Base-by-base conservation (phyloP, 2,329 filamentous ascomycete species). In the Epichloe amarillans region DNA sequence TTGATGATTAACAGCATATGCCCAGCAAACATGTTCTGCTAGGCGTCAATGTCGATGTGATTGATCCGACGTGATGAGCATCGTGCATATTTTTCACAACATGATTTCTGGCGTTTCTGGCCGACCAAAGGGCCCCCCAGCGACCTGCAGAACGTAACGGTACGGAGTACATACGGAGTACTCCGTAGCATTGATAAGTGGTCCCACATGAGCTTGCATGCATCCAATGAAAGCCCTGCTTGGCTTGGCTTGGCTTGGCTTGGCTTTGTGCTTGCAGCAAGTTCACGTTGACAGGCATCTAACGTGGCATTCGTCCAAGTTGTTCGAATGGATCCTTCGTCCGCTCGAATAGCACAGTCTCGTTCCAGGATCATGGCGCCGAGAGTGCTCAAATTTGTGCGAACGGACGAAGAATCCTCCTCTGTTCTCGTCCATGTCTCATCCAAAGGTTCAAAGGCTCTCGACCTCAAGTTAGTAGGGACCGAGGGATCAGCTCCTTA, bases 401-500 rank as follows among this genome's bases (percentile, higher is more conserved):
- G 81, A 57, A 75, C 74, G 41, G 76, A 76, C 52, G 66, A 69
- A 51, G 68, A 73, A 44, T 68, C 71, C 45, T 66, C 70, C 15
- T 80, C 76, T 55, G 73, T 87, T 33, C 71, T 89, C 21, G 61
- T 86, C 17, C 74, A 85, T 58, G 75, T 82, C 51, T 70, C 71
- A 2, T 67, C 75, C 21, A 73, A 65, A 50, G 70, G 69, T 38
- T 66, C 70, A 37, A 72, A 71, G 52, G 72, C 74, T 1, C 68
- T 88, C 33, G 82, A 88, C 63, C 64, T 86, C 45, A 81, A 80
- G 61, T 65, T 89, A 33, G 72, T 83, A 36, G 84, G 77, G 36
- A 88, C 84, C 33, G 84, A 89, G 59, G 59, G 80, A 50, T 73
- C 77, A 51, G 74, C 72, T 46, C 74, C 80, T 6, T 86, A 82